phyloP scores from a whole-genome alignment of 2,329 filamentous ascomycete species.

The Xylaria hypoxylon region DNA sequence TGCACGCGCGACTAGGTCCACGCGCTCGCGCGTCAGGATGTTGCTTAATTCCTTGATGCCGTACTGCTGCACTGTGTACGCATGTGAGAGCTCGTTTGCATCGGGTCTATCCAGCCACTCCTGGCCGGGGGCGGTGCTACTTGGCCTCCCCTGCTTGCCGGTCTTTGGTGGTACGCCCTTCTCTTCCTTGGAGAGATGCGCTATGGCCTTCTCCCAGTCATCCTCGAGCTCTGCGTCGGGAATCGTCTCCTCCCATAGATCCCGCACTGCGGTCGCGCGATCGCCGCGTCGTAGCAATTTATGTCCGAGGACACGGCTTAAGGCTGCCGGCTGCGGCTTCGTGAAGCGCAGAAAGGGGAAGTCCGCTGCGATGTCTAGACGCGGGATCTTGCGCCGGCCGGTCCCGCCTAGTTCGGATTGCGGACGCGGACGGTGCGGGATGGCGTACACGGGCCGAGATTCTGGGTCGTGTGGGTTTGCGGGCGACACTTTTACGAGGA shows the following conservation, averaged over 20 bases:
- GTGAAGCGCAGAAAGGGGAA: constrained; percentile 74
- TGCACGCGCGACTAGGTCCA: constrained; percentile 46
- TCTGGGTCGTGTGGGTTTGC: constrained; percentile 53
- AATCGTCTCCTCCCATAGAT: constrained; percentile 51
- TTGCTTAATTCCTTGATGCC: constrained; percentile 32
- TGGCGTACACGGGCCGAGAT: constrained; percentile 58
- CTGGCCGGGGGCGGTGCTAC: background rate
- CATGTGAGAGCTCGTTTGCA: no score
- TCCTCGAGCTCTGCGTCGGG: constrained; percentile 52
- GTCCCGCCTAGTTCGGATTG: constrained; percentile 60
- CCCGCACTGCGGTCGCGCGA: constrained; percentile 52
- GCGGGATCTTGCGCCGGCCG: constrained; percentile 67
- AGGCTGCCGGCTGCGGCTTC: constrained; percentile 71
- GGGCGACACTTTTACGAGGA: constrained; percentile 49
- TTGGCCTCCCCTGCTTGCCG: background rate
- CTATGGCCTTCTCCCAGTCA: constrained; percentile 52
- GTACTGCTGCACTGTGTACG: constrained; percentile 19
- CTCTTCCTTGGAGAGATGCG: constrained; percentile 23
- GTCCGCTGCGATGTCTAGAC: constrained; percentile 64
- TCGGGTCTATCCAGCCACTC: no score
- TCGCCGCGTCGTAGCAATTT: constrained; percentile 60
- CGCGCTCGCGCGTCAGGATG: constrained; percentile 40
- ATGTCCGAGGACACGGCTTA: constrained; percentile 69
- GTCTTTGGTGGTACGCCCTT: background rate
- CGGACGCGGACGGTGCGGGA: constrained; percentile 61